Base-by-base conservation (phyloP, 257 asterid species). In the Petrea volubilis region DNA sequence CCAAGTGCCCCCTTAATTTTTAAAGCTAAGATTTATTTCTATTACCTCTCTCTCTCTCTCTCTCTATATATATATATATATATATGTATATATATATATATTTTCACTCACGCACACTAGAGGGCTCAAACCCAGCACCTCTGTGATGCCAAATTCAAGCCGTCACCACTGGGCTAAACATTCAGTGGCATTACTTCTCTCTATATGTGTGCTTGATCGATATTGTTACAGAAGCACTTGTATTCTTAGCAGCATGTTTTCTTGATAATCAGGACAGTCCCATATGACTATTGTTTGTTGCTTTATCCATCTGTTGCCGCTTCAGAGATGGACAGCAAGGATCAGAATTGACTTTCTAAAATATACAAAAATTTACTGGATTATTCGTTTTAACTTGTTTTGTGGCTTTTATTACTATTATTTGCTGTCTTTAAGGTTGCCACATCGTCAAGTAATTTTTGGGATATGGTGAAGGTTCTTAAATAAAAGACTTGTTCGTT, bases 101-200 rank as follows among this genome's bases (percentile, higher is more conserved):
- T n/a, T n/a, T n/a, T n/a, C n/a, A n/a, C n/a, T n/a, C n/a, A n/a
- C n/a, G n/a, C n/a, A n/a, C n/a, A n/a, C n/a, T n/a, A n/a, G n/a
- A n/a, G n/a, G n/a, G n/a, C n/a, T n/a, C n/a, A n/a, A n/a, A n/a
- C n/a, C n/a, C n/a, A n/a, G n/a, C n/a, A n/a, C n/a, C n/a, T n/a
- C n/a, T n/a, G n/a, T n/a, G n/a, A n/a, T n/a, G n/a, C n/a, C n/a
- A n/a, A n/a, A n/a, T n/a, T n/a, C n/a, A n/a, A n/a, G n/a, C n/a
- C n/a, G n/a, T n/a, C n/a, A n/a, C n/a, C n/a, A n/a, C n/a, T n/a
- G n/a, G n/a, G n/a, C n/a, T n/a, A n/a, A n/a, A n/a, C n/a, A n/a
- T n/a, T n/a, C n/a, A n/a, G n/a, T n/a, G n/a, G n/a, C n/a, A n/a
- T 38, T 64, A 43, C 29, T 63, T 73, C 49, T 41, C 46, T 41